Evolutionary conservation across 106 monocot species (phyloP).

Genomic region (Iris macrosiphon): DNA sequence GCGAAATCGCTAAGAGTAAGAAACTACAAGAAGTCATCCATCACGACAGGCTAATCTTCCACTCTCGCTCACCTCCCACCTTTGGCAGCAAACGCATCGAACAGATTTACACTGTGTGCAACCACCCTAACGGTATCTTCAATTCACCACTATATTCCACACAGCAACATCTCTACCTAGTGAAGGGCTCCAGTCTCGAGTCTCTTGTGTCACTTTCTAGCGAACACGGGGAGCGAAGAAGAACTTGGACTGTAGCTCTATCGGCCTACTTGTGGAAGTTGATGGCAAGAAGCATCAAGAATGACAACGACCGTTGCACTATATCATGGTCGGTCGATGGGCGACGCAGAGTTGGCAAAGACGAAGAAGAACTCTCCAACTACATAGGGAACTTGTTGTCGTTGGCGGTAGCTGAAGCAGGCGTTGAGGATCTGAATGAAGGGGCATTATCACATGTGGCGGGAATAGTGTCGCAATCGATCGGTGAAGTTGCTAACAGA

Average conservation of each 20-base stretch:
- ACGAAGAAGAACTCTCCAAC: neutral
- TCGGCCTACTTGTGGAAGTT: constrained; percentile 11
- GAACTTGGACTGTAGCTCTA: neutral
- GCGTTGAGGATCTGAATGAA: neutral
- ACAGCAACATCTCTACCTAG: neutral
- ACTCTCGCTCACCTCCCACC: neutral
- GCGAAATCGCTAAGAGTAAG: too few relatives aligned
- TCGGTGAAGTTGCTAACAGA: constrained; percentile 1
- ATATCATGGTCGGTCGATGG: constrained; percentile 11
- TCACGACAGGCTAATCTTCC: neutral
- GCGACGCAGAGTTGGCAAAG: neutral
- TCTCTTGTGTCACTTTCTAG: neutral
- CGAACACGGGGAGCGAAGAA: neutral
- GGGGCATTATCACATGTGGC: constrained; percentile 1
- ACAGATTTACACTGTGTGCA: neutral
- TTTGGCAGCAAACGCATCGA: neutral
- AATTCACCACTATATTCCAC: neutral
- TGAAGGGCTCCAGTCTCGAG: neutral
- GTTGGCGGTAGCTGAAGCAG: neutral
- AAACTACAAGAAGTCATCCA: too few relatives aligned
- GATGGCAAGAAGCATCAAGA: neutral
- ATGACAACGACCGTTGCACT: neutral
- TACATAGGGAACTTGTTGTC: constrained; percentile 1
- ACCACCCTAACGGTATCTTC: neutral
- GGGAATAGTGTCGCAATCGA: neutral